phyloP scores from a whole-genome alignment of 2,329 filamentous ascomycete genomes.

The Hymenoscyphus albidus region DNA sequence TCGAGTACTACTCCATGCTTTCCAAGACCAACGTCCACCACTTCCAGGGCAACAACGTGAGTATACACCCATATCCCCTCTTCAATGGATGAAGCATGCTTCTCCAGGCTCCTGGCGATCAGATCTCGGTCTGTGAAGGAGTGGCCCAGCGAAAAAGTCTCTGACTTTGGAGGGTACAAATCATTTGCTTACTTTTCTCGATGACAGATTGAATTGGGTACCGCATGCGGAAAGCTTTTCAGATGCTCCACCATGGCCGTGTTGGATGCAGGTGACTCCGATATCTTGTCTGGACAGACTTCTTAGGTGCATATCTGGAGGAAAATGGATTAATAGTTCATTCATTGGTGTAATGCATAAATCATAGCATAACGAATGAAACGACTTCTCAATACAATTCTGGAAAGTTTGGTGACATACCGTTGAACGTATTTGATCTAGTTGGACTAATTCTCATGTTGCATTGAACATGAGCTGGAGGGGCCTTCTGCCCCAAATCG shows the following conservation, averaged over 20 bases:
- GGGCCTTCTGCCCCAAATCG: too few species aligned
- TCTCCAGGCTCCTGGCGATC: slow-evolving; percentile 21
- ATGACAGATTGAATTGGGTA: slow-evolving; percentile 90
- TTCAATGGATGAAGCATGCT: slow-evolving; percentile 16
- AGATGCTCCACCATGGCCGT: slow-evolving; percentile 96
- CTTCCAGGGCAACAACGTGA: slow-evolving; percentile 98
- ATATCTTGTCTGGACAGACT: slow-evolving; percentile 82
- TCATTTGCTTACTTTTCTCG: slow-evolving; percentile 50
- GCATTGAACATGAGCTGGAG: not conserved
- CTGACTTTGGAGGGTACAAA: slow-evolving; percentile 81
- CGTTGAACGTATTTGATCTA: not conserved
- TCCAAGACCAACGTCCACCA: slow-evolving; percentile 95
- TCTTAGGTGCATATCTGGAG: slow-evolving; percentile 44
- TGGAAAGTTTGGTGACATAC: not conserved
- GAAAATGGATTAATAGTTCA: slow-evolving; percentile 8
- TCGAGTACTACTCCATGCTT: slow-evolving; percentile 93
- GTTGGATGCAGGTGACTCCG: slow-evolving; percentile 95
- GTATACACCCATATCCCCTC: slow-evolving; percentile 44
- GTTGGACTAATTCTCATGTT: not conserved
- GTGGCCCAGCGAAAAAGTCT: slow-evolving; percentile 90
- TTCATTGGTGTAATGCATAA: slow-evolving; percentile 8
- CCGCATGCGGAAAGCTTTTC: slow-evolving; percentile 98
- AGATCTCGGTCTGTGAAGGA: slow-evolving; percentile 37
- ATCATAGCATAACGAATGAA: slow-evolving; percentile 28
- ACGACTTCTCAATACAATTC: slow-evolving; percentile 13